phyloP scores from a whole-genome alignment of 1,284 basidiomycete species.

The Sporisorium iseilematis-ciliati region DNA sequence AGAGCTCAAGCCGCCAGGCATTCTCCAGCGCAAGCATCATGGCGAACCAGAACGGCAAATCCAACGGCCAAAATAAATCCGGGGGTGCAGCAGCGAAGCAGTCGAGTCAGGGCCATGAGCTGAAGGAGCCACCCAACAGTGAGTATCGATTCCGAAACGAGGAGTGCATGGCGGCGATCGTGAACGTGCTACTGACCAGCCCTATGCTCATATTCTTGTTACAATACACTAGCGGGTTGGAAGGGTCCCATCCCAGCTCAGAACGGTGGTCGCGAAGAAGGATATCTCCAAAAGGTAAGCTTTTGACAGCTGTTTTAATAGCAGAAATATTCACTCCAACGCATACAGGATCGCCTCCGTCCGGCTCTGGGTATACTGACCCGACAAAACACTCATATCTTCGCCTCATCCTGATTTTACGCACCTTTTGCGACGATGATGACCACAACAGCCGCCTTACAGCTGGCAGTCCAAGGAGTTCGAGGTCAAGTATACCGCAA shows the following conservation, averaged over 20 bases:
- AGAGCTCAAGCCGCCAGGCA: too few species aligned
- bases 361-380: too few species aligned
- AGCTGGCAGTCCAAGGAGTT: slow-evolving; percentile 46
- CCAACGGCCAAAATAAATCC: not conserved
- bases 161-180: too few species aligned
- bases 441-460: slow-evolving; percentile 36
- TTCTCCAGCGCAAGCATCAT: slow-evolving; percentile 11
- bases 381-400: too few species aligned
- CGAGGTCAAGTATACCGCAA: slow-evolving; percentile 38
- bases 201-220: not conserved
- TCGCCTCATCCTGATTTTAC: too few species aligned
- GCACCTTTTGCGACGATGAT: not conserved
- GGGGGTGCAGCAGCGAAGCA: slow-evolving; percentile 7
- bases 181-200: too few species aligned
- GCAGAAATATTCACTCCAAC: not conserved
- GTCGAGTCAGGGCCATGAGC: slow-evolving; percentile 25
- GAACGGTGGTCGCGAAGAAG: slow-evolving; percentile 40
- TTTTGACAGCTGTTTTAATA: not conserved
- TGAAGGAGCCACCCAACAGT: slow-evolving; percentile 37
- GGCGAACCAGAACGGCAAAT: slow-evolving; percentile 14
- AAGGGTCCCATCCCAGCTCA: slow-evolving; percentile 35
- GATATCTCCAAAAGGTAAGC: slow-evolving; percentile 44
- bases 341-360: too few species aligned
- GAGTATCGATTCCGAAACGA: not conserved
- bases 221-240: slow-evolving; percentile 38